A percentile compares a stretch with the other conserved stretches of the same genome.
Conservation (phyloP, 2,329 filamentous ascomycete genomes). For the Moelleriella libera region DNA sequence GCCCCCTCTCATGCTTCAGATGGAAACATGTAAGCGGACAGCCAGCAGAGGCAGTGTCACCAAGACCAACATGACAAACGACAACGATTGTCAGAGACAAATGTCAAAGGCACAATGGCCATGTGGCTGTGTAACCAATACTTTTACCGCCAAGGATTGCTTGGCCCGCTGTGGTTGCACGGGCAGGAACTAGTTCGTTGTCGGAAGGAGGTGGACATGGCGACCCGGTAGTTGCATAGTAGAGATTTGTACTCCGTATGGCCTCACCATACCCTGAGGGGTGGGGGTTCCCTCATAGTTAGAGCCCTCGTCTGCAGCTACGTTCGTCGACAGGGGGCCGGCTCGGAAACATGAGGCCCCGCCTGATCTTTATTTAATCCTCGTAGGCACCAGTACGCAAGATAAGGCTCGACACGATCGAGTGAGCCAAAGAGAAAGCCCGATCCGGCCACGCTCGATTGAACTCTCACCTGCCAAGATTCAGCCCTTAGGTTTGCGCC, state of each 20-base stretch:
- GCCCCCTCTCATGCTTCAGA: background rate
- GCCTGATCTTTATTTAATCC: background rate
- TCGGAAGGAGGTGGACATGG: too few relatives aligned
- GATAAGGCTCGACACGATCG: background rate
- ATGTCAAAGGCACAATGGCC: background rate
- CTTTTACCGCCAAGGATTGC: background rate
- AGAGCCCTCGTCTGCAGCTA: too few relatives aligned
- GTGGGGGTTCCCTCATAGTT: too few relatives aligned
- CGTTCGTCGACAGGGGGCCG: background rate
- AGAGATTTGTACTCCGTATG: too few relatives aligned
- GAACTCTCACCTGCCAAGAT: too few relatives aligned
- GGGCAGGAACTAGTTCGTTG: too few relatives aligned
- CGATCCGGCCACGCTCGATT: too few relatives aligned
- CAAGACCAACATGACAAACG: background rate
- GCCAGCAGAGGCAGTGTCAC: background rate
- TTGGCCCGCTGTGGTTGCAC: background rate
- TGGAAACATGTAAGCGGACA: background rate
- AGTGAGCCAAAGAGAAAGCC: background rate
- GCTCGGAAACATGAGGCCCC: background rate
- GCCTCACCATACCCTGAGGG: too few relatives aligned
- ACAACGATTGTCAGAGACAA: background rate
- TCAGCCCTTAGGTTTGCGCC: background rate
- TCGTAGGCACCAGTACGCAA: background rate
- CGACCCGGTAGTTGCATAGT: too few relatives aligned
- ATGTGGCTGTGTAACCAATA: background rate